Conservation (phyloP, 768 basidiomycete genomes). For the Mycena capillaripes region DNA sequence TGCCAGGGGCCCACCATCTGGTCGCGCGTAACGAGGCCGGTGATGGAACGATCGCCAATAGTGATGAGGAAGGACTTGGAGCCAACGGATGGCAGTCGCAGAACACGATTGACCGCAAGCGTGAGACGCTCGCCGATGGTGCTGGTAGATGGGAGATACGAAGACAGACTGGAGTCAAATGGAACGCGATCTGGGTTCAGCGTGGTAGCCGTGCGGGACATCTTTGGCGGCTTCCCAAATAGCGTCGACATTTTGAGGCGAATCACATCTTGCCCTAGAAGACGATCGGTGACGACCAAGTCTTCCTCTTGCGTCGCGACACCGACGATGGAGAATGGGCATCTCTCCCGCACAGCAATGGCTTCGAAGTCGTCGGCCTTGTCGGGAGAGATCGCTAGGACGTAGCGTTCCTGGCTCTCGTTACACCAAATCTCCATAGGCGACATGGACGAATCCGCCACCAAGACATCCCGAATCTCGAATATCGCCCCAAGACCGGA, state of each 20-base stretch:
- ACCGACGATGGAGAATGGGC: slow-evolving; percentile 94
- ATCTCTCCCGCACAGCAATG: slow-evolving; percentile 90
- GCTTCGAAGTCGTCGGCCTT: slow-evolving; percentile 74
- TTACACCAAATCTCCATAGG: slow-evolving; percentile 99
- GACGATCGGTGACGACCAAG: slow-evolving; percentile 90
- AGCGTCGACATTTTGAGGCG: slow-evolving; percentile 93
- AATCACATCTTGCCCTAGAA: slow-evolving; percentile 85
- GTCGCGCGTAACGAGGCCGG: slow-evolving; percentile 94
- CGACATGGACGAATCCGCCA: slow-evolving; percentile 94
- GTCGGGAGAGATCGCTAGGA: slow-evolving; percentile 85
- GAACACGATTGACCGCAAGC: slow-evolving; percentile 82
- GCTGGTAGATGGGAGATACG: slow-evolving; percentile 68
- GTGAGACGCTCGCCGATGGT: slow-evolving; percentile 65
- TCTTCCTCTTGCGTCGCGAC: slow-evolving; percentile 85
- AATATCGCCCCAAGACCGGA: slow-evolving; percentile 91
- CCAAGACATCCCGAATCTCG: slow-evolving; percentile 93
- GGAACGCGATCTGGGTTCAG: slow-evolving; percentile 51
- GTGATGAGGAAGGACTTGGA: slow-evolving; percentile 99
- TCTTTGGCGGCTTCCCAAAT: slow-evolving; percentile 96
- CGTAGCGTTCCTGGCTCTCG: slow-evolving; percentile 98
- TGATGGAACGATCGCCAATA: slow-evolving; percentile 95
- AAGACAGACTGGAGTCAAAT: slow-evolving; percentile 81
- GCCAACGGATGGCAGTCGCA: slow-evolving; percentile 92
- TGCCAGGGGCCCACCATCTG: slow-evolving; percentile 99
- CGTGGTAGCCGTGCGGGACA: slow-evolving; percentile 80